Percentiles rank a stretch among this genome's conserved stretches.
phyloP scores from a whole-genome alignment of 768 basidiomycete species.

The Tubosaeta sp. region DNA sequence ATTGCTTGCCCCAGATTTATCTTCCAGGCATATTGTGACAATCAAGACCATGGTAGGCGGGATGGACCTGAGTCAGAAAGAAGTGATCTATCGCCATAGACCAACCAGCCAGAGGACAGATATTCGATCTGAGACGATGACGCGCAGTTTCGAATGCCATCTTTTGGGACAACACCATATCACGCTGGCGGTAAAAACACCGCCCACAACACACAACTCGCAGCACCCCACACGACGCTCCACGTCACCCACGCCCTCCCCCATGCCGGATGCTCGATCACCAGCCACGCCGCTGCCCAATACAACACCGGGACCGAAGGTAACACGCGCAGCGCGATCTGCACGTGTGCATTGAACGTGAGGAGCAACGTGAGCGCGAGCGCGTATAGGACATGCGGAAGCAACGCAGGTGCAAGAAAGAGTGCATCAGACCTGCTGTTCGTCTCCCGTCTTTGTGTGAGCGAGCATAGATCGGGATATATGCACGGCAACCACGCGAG shows the following conservation, averaged over 20 bases:
- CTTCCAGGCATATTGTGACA: no score
- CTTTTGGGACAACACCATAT: constrained; percentile 5
- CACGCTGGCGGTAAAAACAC: constrained; percentile 91
- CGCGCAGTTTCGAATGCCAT: no score
- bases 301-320: constrained; percentile 75
- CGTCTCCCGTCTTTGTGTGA: neutral
- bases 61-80: no score
- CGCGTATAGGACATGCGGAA: constrained; percentile 77
- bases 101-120: no score
- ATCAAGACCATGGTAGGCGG: no score
- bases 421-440: constrained; percentile 14
- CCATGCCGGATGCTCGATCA: constrained; percentile 43
- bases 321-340: constrained; percentile 78
- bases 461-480: constrained; percentile 1
- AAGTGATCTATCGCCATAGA: no score
- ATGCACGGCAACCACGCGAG: constrained; percentile 7
- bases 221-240: constrained; percentile 71
- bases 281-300: constrained; percentile 78
- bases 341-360: constrained; percentile 78
- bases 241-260: constrained; percentile 71
- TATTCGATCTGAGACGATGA: no score
- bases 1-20: no score
- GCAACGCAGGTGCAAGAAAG: constrained; percentile 40
- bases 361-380: constrained; percentile 57
- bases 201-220: constrained; percentile 73